Evolutionary conservation across 257 asterid genomes (phyloP).

Genomic region (Linaria vulgaris): DNA sequence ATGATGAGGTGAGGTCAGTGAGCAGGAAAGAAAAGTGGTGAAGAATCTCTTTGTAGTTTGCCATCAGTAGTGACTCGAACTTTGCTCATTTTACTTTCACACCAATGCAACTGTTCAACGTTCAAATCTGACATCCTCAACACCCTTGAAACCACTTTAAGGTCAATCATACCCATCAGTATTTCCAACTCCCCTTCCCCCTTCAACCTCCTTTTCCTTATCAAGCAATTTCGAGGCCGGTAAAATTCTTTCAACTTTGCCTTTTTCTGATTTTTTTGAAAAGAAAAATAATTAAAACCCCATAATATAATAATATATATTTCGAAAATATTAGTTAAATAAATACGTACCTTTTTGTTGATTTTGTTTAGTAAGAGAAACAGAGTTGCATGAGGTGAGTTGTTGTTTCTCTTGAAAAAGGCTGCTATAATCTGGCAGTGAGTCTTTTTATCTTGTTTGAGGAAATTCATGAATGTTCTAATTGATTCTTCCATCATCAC

Average conservation of each 20-base stretch:
- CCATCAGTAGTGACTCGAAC: constrained; percentile 70
- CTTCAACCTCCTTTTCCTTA: constrained; percentile 44
- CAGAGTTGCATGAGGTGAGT: constrained; percentile 63
- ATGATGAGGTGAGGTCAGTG: constrained; percentile 32
- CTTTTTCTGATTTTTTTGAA: constrained; percentile 67
- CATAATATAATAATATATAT: too few species aligned
- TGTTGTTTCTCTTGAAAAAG: constrained; percentile 53
- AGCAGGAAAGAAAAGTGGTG: constrained; percentile 91
- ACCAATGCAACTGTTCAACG: constrained; percentile 82
- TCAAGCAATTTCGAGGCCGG: constrained; percentile 50
- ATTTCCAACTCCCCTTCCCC: constrained; percentile 66
- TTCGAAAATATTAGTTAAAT: too few species aligned
- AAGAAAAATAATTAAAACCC: too few species aligned
- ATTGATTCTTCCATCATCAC: constrained; percentile 74
- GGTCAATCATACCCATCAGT: constrained; percentile 67
- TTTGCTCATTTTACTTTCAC: constrained; percentile 89
- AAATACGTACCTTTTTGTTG: constrained; percentile 55
- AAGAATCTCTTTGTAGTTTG: constrained; percentile 74
- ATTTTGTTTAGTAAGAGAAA: constrained; percentile 64
- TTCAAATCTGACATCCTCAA: constrained; percentile 70
- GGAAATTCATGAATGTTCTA: constrained; percentile 78
- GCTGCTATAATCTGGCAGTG: constrained; percentile 55
- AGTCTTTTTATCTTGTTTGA: constrained; percentile 73
- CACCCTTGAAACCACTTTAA: constrained; percentile 80
- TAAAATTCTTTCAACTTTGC: constrained; percentile 60